These are phyloP conservation scores for Yarrowia osloensis DNA, from an alignment of 805 yeast genomes.

Conservation along the genomic window DNA sequence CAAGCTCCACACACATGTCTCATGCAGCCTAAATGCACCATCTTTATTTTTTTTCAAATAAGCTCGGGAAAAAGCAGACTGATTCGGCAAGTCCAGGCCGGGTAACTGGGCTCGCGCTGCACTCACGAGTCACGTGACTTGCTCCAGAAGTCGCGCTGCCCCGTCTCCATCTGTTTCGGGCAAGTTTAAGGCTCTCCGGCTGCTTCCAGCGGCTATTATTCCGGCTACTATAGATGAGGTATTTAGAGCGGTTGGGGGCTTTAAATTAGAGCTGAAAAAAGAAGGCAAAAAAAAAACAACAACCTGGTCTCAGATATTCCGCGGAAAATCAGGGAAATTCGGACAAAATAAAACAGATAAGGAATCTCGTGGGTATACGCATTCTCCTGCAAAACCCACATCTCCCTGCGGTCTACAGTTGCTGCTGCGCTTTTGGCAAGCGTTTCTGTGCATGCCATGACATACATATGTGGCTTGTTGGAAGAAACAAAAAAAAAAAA, in stretches of 20 bases:
- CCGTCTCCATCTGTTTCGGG: neutral
- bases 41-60: neutral
- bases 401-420: neutral
- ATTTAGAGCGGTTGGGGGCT: neutral
- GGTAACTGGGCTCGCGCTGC: neutral
- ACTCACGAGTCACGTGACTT: neutral
- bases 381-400: neutral
- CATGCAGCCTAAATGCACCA: neutral
- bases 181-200: neutral
- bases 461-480: neutral
- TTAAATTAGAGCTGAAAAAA: neutral
- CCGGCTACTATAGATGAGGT: conserved; percentile 2
- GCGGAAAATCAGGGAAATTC: neutral
- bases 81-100: neutral
- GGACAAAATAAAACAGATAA: neutral
- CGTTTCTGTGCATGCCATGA: too few species aligned
- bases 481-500: neutral
- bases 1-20: neutral
- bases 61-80: neutral
- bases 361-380: neutral
- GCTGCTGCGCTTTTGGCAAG: neutral
- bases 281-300: neutral
- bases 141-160: neutral
- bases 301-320: neutral
- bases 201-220: neutral